A percentile compares a stretch with the other conserved stretches of the same genome.
phyloP scores from a whole-genome alignment of 2,329 filamentous ascomycete species.

The Parascedosporium putredinis region DNA sequence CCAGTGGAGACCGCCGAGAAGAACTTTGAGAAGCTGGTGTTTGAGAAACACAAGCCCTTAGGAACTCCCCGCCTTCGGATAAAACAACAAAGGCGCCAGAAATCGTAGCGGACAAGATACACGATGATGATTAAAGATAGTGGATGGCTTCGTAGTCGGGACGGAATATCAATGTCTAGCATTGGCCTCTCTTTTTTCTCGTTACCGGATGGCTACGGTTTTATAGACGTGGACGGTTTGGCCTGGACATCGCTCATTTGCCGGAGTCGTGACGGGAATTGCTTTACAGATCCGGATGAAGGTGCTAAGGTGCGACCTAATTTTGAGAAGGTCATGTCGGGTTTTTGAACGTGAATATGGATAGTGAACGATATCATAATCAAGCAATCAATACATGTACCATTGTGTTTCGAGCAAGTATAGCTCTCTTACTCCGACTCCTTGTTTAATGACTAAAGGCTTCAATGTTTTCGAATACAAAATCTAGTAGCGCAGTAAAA shows the following conservation, averaged over 20 bases:
- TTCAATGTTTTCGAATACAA: neutral
- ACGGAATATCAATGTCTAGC: too few relatives aligned
- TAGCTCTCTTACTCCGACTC: too few relatives aligned
- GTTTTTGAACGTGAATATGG: neutral
- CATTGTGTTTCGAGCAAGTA: neutral
- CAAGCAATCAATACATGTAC: neutral
- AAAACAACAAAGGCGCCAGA: neutral
- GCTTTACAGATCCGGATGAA: neutral
- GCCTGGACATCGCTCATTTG: neutral
- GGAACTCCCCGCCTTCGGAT: neutral
- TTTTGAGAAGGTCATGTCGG: neutral
- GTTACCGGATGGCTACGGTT: neutral
- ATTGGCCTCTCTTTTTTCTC: too few relatives aligned
- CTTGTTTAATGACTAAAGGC: neutral
- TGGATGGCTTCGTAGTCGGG: neutral
- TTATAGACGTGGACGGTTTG: neutral
- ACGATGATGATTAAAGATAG: constrained; percentile 4
- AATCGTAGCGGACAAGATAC: neutral
- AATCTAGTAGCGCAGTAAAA: neutral
- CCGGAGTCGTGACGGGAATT: neutral
- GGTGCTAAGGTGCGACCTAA: neutral
- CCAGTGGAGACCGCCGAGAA: constrained; percentile 3
- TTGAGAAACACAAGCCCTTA: neutral
- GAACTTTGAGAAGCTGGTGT: neutral
- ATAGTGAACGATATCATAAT: too few relatives aligned